These are phyloP conservation scores for Emericellopsis terricola DNA, from an alignment of 495 filamentous ascomycete species.

Conservation along the genomic window DNA sequence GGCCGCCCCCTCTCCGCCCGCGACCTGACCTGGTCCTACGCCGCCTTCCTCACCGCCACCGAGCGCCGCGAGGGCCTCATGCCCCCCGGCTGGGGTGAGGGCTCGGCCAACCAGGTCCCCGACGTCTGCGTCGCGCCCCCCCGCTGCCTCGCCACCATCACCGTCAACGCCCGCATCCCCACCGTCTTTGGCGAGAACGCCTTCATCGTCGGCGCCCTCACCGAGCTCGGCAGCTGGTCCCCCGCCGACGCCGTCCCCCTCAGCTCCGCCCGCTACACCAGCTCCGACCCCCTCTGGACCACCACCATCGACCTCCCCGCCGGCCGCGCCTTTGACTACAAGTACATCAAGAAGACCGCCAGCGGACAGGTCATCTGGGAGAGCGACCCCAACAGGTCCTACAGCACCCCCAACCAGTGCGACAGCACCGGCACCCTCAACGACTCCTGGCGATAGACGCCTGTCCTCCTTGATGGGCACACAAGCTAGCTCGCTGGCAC, in stretches of 20 bases:
- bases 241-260: slow-evolving; percentile 29
- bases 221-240: slow-evolving; percentile 39
- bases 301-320: slow-evolving; percentile 30
- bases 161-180: slow-evolving; percentile 35
- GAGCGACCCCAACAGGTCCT: slow-evolving; percentile 41
- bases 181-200: slow-evolving; percentile 41
- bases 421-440: slow-evolving; percentile 17
- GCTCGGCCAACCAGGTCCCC: slow-evolving; percentile 30
- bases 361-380: slow-evolving; percentile 44
- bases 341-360: slow-evolving; percentile 41
- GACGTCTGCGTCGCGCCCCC: slow-evolving; percentile 25
- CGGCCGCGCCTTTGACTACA: slow-evolving; percentile 42
- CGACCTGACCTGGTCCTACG: slow-evolving; percentile 56
- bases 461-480: too few species aligned
- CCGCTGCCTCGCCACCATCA: slow-evolving; percentile 36
- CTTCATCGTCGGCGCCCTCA: slow-evolving; percentile 36
- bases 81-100: slow-evolving; percentile 33
- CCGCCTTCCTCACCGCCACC: slow-evolving; percentile 41
- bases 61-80: slow-evolving; percentile 27
- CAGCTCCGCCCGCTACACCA: slow-evolving; percentile 33
- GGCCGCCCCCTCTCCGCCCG: slow-evolving; percentile 36
- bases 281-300: slow-evolving; percentile 38
- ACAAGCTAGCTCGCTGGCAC: too few species aligned
- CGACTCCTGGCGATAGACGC: slow-evolving; percentile 24
- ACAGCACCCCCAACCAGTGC: slow-evolving; percentile 34